These are phyloP conservation scores for Flaveria ramosissima DNA, from an alignment of 129 eudicot genomes.

Conservation along the genomic window DNA sequence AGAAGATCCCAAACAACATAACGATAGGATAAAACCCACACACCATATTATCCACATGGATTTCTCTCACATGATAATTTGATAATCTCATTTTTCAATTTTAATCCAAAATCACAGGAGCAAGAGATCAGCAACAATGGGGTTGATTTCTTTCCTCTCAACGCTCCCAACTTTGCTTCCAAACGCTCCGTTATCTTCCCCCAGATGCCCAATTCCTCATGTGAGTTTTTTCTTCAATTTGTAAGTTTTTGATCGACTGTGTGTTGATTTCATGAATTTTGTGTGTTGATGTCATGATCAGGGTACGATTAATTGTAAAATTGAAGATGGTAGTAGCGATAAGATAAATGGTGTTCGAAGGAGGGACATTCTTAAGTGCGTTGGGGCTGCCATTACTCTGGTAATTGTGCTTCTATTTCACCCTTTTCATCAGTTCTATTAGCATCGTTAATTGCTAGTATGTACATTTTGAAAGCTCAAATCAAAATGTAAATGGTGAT, in stretches of 20 bases:
- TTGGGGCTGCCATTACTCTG: slow-evolving; percentile 65
- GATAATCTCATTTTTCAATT: not conserved
- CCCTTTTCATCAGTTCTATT: slow-evolving; percentile 5
- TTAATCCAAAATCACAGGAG: slow-evolving; percentile 6
- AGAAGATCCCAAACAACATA: not conserved
- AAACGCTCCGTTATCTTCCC: slow-evolving; percentile 41
- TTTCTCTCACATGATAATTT: not conserved
- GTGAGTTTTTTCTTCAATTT: slow-evolving; percentile 34
- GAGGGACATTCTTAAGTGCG: slow-evolving; percentile 49
- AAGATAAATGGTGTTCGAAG: slow-evolving; percentile 46
- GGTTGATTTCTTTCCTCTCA: slow-evolving; percentile 60
- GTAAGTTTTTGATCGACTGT: not conserved
- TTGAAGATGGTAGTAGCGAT: slow-evolving; percentile 37
- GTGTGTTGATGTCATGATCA: slow-evolving; percentile 22
- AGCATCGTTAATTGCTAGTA: not conserved
- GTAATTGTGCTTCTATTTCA: slow-evolving; percentile 37
- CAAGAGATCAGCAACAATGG: slow-evolving; percentile 41
- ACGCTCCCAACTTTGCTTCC: slow-evolving; percentile 66
- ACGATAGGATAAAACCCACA: slow-evolving; percentile 49
- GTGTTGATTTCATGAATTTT: not conserved
- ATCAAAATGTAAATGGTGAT: not conserved
- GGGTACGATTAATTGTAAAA: slow-evolving; percentile 58
- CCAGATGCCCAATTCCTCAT: slow-evolving; percentile 34
- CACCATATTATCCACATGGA: slow-evolving; percentile 30
- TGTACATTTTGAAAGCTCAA: not conserved